Evolutionary conservation across 169 alveolate species (phyloP).

Genomic region (Plasmodium sp.): DNA sequence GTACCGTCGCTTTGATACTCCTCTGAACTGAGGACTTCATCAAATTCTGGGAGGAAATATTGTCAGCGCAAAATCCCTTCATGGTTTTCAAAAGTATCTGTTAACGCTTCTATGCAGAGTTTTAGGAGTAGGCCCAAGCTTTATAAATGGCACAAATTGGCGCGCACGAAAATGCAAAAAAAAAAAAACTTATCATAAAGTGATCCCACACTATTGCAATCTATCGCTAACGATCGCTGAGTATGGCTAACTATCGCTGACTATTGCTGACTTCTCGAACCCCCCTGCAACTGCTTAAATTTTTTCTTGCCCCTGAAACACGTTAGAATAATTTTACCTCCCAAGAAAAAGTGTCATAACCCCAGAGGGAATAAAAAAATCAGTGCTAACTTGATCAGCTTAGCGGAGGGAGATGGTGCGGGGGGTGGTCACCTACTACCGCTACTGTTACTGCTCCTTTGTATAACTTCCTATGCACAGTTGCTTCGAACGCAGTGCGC

Average conservation of each 20-base stretch:
- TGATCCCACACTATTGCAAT: background rate
- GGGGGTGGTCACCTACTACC: background rate
- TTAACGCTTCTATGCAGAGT: background rate
- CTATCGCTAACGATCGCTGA: background rate
- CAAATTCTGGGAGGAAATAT: slow-evolving; percentile 88
- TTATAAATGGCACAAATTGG: background rate
- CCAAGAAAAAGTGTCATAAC: background rate
- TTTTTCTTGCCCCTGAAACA: background rate
- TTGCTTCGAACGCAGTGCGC: background rate
- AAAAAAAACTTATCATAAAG: background rate
- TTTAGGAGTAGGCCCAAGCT: background rate
- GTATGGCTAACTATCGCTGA: background rate
- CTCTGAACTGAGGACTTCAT: slow-evolving; percentile 91
- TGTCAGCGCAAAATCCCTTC: slow-evolving; percentile 83
- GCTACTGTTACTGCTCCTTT: background rate
- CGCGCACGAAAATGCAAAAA: background rate
- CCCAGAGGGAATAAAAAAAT: background rate
- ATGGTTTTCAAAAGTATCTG: slow-evolving; percentile 3
- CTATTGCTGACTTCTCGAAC: background rate
- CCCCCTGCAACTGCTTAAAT: background rate
- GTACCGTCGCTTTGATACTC: slow-evolving; percentile 85
- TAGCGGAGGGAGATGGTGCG: background rate
- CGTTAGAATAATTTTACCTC: background rate
- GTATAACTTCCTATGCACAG: background rate
- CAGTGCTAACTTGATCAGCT: background rate